A percentile compares a stretch with the other conserved stretches of the same genome.
Conservation (phyloP, 345 rosid genomes). For the Lagerstroemia speciosa region DNA sequence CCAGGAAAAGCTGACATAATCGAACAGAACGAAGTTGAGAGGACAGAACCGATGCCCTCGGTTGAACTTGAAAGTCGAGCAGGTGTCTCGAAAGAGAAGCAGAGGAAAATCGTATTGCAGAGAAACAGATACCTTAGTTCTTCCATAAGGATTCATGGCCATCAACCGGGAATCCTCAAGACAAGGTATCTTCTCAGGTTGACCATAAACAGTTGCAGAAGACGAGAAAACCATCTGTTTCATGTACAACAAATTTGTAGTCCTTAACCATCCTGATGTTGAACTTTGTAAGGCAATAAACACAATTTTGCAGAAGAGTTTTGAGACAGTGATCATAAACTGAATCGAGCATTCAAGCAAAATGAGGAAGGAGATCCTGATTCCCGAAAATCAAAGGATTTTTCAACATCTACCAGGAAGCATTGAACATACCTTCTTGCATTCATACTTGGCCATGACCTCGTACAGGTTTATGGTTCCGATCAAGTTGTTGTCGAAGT, state of each 20-base stretch:
- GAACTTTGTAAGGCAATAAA: no score
- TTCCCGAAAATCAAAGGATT: no score
- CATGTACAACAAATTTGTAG: no score
- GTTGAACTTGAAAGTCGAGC: no score
- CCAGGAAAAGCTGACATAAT: slow-evolving; percentile 57
- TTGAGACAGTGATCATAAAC: not conserved
- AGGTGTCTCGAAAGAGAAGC: no score
- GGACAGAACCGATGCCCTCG: not conserved
- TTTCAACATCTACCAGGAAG: not conserved
- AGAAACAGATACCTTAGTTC: slow-evolving; percentile 55
- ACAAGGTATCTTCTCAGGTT: slow-evolving; percentile 79
- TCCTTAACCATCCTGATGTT: no score
- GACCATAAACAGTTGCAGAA: slow-evolving; percentile 93
- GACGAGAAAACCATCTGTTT: slow-evolving; percentile 94
- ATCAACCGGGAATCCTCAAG: slow-evolving; percentile 54
- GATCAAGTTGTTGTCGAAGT: slow-evolving; percentile 67
- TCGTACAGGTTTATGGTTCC: slow-evolving; percentile 71
- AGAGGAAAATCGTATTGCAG: no score
- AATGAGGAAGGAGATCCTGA: no score
- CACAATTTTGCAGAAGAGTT: not conserved
- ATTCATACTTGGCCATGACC: slow-evolving; percentile 59
- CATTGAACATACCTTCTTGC: slow-evolving; percentile 57
- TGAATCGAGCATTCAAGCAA: no score
- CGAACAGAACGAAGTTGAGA: not conserved
- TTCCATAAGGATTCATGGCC: slow-evolving; percentile 94